Evolutionary conservation across 345 rosid genomes (phyloP).

Genomic region (Brassica cretica): DNA sequence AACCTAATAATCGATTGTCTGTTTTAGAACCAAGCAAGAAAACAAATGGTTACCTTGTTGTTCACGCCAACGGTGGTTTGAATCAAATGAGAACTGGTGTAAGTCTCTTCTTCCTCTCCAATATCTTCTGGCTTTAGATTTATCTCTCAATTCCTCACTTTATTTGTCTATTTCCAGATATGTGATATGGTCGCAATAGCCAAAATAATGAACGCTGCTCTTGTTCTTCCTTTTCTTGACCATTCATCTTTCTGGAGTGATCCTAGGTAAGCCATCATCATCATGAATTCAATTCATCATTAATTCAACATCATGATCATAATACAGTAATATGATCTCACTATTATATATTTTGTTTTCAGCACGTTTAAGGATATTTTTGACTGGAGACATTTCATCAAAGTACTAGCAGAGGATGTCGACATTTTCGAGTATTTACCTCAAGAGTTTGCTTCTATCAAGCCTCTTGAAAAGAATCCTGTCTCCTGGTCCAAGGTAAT

Average conservation of each 20-base stretch:
- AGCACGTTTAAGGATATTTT: constrained; percentile 76
- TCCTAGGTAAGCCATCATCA: constrained; percentile 47
- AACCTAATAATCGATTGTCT: not conserved
- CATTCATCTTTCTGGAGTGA: constrained; percentile 77
- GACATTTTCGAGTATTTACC: constrained; percentile 57
- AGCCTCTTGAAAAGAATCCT: constrained; percentile 51
- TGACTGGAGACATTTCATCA: constrained; percentile 63
- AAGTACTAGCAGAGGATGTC: constrained; percentile 55
- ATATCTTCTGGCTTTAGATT: not conserved
- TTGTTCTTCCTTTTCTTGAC: constrained; percentile 74
- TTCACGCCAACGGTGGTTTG: constrained; percentile 81
- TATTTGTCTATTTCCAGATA: constrained; percentile 42
- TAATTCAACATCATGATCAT: not conserved
- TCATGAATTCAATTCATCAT: not conserved
- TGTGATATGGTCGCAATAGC: constrained; percentile 79
- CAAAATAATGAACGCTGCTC: constrained; percentile 68
- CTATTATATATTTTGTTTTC: not conserved
- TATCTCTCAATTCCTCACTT: not conserved
- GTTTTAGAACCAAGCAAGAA: constrained; percentile 24
- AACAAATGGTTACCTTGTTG: constrained; percentile 62
- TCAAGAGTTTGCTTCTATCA: constrained; percentile 35
- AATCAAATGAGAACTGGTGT: constrained; percentile 92
- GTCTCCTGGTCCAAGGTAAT: constrained; percentile 72
- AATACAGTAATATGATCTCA: not conserved
- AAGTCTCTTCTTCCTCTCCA: constrained; percentile 16